Evolutionary conservation across 2,329 filamentous ascomycete genomes (phyloP).

Genomic region (Teratosphaeria destructans): DNA sequence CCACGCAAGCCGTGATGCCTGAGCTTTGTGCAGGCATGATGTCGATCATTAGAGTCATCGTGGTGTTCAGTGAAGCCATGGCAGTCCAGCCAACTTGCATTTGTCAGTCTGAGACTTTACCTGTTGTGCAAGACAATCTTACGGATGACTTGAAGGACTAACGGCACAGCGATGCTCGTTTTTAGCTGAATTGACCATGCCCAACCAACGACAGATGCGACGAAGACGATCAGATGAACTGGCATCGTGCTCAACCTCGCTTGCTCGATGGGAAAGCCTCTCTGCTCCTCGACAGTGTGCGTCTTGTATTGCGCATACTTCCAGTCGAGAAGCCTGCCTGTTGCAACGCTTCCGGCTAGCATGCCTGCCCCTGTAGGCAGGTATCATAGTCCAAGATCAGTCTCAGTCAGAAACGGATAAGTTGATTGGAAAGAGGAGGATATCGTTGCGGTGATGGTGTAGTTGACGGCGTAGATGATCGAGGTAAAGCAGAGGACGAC

Average conservation of each 20-base stretch:
- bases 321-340: neutral
- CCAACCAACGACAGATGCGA: neutral
- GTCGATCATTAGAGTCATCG: neutral
- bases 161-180: neutral
- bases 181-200: neutral
- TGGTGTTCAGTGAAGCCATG: neutral
- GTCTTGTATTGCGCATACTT: neutral
- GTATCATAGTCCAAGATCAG: neutral
- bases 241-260: neutral
- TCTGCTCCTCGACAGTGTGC: neutral
- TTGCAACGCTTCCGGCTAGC: neutral
- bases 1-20: neutral
- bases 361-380: neutral
- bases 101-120: neutral
- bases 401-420: neutral
- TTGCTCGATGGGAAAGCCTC: neutral
- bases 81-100: neutral
- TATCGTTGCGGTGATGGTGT: neutral
- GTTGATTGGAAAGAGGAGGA: neutral
- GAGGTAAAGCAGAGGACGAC: neutral
- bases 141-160: neutral
- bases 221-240: neutral
- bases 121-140: neutral
- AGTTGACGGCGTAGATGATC: neutral
- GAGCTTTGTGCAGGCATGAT: neutral